A percentile compares a stretch with the other conserved stretches of the same genome.
These are phyloP conservation scores for Rhizopus stolonifer DNA, from an alignment of 371 early-diverging fungal species.

Conservation along the genomic window DNA sequence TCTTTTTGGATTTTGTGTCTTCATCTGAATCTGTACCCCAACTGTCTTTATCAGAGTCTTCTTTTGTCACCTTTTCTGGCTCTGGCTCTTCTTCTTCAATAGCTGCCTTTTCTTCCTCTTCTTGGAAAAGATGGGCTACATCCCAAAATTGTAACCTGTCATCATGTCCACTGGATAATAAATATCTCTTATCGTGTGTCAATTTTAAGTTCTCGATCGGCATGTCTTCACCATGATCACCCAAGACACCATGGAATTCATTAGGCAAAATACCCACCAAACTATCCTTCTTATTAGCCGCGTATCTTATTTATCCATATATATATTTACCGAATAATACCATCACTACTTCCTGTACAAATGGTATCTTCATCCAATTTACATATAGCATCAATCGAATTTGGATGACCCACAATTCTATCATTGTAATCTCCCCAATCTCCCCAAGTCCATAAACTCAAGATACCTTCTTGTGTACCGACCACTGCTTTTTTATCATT, in stretches of 20 bases:
- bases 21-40: conserved; percentile 31
- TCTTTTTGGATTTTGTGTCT: conserved; percentile 12
- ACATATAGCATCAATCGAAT: conserved; percentile 78
- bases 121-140: conserved; percentile 51
- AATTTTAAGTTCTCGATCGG: conserved; percentile 78
- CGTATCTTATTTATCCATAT: neutral
- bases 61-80: conserved; percentile 1
- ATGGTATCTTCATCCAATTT: conserved; percentile 77
- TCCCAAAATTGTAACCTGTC: conserved; percentile 82
- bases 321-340: conserved; percentile 28
- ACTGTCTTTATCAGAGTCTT: conserved; percentile 15
- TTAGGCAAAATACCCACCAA: conserved; percentile 84
- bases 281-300: conserved; percentile 46
- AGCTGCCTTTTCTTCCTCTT: conserved; percentile 16
- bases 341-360: conserved; percentile 88
- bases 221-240: conserved; percentile 78
- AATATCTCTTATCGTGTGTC: conserved; percentile 56
- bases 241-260: conserved; percentile 77
- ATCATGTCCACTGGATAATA: conserved; percentile 86
- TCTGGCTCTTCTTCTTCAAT: conserved; percentile 19
- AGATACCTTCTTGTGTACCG: conserved; percentile 83
- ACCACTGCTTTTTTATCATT: conserved; percentile 75
- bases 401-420: conserved; percentile 82
- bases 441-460: conserved; percentile 72
- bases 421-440: conserved; percentile 86